phyloP scores from a whole-genome alignment of 495 filamentous ascomycete species.

The Xylaria flabelliformis region DNA sequence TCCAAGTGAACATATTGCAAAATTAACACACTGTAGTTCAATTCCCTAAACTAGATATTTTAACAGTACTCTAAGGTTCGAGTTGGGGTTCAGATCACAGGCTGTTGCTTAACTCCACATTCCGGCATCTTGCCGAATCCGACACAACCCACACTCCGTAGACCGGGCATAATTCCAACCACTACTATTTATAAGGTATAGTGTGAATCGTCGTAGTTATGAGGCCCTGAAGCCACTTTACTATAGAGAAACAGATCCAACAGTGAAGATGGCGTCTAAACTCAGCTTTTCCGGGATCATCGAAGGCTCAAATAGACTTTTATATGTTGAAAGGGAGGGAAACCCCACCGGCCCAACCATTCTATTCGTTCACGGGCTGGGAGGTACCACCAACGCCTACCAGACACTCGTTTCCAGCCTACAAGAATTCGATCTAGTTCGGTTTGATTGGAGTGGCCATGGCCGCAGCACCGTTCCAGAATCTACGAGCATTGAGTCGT shows the following conservation, averaged over 20 bases:
- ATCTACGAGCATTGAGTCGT: background rate
- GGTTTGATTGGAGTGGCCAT: slow-evolving; percentile 15
- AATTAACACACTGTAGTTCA: background rate
- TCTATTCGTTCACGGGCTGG: slow-evolving; percentile 7
- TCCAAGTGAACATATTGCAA: background rate
- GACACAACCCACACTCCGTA: background rate
- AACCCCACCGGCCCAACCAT: background rate
- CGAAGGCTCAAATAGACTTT: background rate
- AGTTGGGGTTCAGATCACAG: background rate
- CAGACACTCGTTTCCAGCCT: slow-evolving; percentile 5
- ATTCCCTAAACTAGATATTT: no score
- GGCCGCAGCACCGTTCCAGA: slow-evolving; percentile 17
- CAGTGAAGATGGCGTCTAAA: slow-evolving; percentile 12
- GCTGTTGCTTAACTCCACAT: background rate
- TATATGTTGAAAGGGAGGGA: slow-evolving; percentile 10
- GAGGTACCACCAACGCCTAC: slow-evolving; percentile 13
- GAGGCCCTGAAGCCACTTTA: background rate
- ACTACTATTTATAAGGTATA: background rate
- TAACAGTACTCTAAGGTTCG: background rate
- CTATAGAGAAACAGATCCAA: background rate
- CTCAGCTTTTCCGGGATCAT: background rate
- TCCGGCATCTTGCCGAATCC: slow-evolving; percentile 20
- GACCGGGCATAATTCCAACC: background rate
- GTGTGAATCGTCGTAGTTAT: background rate
- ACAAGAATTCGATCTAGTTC: slow-evolving; percentile 4